phyloP scores from a whole-genome alignment of 2,329 filamentous ascomycete genomes.

The Pseudogymnoascus verrucosus region DNA sequence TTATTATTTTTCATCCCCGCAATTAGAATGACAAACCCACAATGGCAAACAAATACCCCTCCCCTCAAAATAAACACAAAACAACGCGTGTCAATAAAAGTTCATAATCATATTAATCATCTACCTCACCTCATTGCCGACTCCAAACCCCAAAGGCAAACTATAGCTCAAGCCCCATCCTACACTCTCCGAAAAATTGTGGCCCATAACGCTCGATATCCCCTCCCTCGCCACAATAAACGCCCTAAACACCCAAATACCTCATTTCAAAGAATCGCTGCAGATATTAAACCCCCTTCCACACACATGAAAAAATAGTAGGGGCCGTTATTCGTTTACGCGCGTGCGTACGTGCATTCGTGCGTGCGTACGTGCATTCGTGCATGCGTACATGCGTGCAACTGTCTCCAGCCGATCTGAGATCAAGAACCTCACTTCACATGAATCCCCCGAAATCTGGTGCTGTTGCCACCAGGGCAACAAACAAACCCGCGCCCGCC shows the following conservation, averaged over 20 bases:
- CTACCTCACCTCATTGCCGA: background rate
- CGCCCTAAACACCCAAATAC: background rate
- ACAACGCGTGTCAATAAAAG: background rate
- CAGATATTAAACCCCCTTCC: background rate
- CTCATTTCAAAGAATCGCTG: background rate
- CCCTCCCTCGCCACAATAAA: background rate
- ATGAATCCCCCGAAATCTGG: background rate
- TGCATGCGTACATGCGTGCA: constrained; percentile 1
- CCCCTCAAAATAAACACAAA: background rate
- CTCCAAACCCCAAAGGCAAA: background rate
- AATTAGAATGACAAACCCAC: too few species aligned
- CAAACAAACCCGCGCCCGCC: background rate
- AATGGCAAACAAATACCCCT: background rate
- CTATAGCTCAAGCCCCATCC: background rate
- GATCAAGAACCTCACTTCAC: background rate
- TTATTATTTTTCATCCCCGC: background rate
- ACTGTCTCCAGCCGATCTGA: background rate
- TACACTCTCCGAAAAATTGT: background rate
- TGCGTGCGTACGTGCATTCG: background rate
- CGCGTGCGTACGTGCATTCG: background rate
- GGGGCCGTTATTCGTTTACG: background rate
- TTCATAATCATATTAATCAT: constrained; percentile 8
- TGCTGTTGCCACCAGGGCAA: background rate
- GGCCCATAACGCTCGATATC: background rate
- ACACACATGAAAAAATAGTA: background rate